Evolutionary conservation across 148 eudicot genomes (phyloP), one percentile per base, ranked within the genome.

Genomic region (Suaeda aralocaspica): DNA sequence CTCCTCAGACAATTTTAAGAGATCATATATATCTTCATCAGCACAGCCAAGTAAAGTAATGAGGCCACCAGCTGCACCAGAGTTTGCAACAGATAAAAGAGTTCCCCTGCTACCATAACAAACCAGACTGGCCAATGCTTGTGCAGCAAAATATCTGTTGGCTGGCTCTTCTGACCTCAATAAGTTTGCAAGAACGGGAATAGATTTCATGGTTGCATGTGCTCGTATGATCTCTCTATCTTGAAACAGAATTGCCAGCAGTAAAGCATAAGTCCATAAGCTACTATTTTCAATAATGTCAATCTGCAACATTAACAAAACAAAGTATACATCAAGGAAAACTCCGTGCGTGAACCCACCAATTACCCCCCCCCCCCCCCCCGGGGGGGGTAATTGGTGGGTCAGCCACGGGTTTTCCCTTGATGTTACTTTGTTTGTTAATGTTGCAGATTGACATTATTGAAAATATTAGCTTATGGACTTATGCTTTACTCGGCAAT

Each of bases 61-160:
- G 61, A 93, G 89, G 44, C 97, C 96, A 28, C 79, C 82, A 51
- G 92, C 87, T 30, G 91, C 91, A 58, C 98, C 98, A 52, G 98
- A 93, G 75, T 93, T 93, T 21, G 96, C 97, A 75, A 93, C 92
- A 59, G 98, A 91, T 53, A 93, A 79, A 73, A 93, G 96, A 69
- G 98, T 93, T 44, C 97, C 98, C 59, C 96, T 79, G 86, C 97
- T 93, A 61, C 98, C 97, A 74, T 93, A 83, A 71, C 98, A 93
- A 66, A 91, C 97, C 24, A 91, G 83, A 72, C 98, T 93, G 73
- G 95, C 88, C 77, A 91, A 75, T 64, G 84, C 96, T 82, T 93
- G 98, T 53, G 98, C 98, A 28, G 97, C 92, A 83, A 88, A 93
- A 78, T 93, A 93, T 81, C 91, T 87, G 77, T 81, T 84, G 53